Evolutionary conservation across 768 basidiomycete genomes (phyloP).

Genomic region (Porphyrellus cyaneotinctus): DNA sequence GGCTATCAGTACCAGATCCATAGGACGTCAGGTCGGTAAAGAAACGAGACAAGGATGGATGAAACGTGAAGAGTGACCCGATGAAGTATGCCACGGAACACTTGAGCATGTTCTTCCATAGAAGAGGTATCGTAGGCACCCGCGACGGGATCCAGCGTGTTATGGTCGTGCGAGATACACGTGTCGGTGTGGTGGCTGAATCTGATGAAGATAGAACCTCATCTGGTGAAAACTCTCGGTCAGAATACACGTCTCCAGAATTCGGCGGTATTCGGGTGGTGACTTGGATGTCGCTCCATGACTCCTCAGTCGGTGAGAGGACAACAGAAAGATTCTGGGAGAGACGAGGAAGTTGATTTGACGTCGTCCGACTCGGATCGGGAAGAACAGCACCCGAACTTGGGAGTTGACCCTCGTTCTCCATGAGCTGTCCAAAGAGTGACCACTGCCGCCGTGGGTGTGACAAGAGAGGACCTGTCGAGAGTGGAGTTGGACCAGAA

Average conservation of each 20-base stretch:
- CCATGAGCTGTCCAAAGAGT: conserved; percentile 68
- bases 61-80: conserved; percentile 90
- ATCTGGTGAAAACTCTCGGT: background rate
- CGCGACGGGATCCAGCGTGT: conserved; percentile 10
- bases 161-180: conserved; percentile 3
- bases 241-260: background rate
- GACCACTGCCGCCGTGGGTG: conserved; percentile 49
- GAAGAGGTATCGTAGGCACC: conserved; percentile 41
- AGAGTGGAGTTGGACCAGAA: conserved; percentile 3
- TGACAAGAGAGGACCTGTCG: conserved; percentile 9
- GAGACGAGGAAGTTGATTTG: background rate
- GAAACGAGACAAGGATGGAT: conserved; percentile 63
- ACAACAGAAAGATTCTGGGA: background rate
- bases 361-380: conserved; percentile 3
- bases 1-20: conserved; percentile 43
- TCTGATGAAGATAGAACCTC: conserved; percentile 16
- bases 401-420: conserved; percentile 51
- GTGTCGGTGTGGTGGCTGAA: conserved; percentile 5
- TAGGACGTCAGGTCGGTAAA: conserved; percentile 58
- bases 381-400: background rate
- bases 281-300: background rate
- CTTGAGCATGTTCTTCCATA: conserved; percentile 78
- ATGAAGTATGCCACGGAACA: conserved; percentile 89
- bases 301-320: conserved; percentile 2
- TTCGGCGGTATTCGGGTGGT: background rate